phyloP scores from a whole-genome alignment of 2,329 filamentous ascomycete species.

The Alternaria longipes region DNA sequence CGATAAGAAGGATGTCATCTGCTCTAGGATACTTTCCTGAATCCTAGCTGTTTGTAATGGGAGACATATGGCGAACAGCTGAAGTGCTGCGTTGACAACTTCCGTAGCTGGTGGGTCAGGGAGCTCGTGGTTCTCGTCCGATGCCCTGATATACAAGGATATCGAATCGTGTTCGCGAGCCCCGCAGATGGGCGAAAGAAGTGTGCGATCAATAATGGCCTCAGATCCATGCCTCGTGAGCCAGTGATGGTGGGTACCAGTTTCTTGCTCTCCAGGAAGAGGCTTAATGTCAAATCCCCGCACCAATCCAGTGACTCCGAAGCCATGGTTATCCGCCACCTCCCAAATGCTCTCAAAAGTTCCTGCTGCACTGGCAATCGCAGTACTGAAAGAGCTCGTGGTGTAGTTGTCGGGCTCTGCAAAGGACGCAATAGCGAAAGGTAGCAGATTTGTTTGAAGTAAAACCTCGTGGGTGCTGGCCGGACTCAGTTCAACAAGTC shows the following conservation, averaged over 20 bases:
- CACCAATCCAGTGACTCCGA: slow-evolving; percentile 88
- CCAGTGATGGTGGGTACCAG: slow-evolving; percentile 59
- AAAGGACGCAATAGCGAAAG: slow-evolving; percentile 88
- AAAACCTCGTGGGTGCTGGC: slow-evolving; percentile 84
- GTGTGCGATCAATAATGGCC: slow-evolving; percentile 67
- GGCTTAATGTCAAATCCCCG: slow-evolving; percentile 76
- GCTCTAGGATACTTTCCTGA: slow-evolving; percentile 94
- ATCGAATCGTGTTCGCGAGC: slow-evolving; percentile 91
- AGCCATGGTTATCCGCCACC: slow-evolving; percentile 90
- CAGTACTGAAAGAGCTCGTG: slow-evolving; percentile 83
- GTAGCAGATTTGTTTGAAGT: slow-evolving; percentile 89
- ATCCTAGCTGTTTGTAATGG: slow-evolving; percentile 89
- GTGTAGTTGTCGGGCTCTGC: slow-evolving; percentile 91
- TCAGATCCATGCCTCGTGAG: slow-evolving; percentile 67
- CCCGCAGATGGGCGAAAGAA: slow-evolving; percentile 73
- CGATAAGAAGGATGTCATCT: slow-evolving; percentile 88
- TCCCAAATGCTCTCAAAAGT: slow-evolving; percentile 97
- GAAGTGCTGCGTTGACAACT: slow-evolving; percentile 92
- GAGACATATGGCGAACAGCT: slow-evolving; percentile 89
- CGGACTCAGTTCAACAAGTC: slow-evolving; percentile 87
- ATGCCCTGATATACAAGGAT: slow-evolving; percentile 72
- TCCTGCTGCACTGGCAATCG: slow-evolving; percentile 88
- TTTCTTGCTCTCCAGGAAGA: slow-evolving; percentile 68
- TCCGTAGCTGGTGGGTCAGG: slow-evolving; percentile 89
- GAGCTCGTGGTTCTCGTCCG: slow-evolving; percentile 58